A percentile compares a stretch with the other conserved stretches of the same genome.
Conservation (phyloP, 441 rosid species). For the Gossypium davidsonii region DNA sequence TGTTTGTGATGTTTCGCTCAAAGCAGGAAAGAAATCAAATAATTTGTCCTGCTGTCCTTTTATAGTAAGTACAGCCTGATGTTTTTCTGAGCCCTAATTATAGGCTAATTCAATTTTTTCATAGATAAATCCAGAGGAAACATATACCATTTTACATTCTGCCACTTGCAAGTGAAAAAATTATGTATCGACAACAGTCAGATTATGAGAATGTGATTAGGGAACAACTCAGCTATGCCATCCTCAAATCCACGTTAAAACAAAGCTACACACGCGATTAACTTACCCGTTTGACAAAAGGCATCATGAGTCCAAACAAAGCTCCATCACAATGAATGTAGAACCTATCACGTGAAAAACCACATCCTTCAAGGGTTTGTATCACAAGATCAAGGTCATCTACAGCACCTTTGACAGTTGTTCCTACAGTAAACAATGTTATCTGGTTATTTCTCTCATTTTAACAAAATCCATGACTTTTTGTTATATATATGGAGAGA, state of each 20-base stretch:
- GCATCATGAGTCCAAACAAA: constrained; percentile 93
- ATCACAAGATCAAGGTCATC: constrained; percentile 93
- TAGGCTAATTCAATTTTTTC: not conserved
- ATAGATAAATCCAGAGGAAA: not conserved
- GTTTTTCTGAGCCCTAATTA: not conserved
- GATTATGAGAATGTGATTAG: not conserved
- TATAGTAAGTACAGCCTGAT: too few species aligned
- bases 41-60: not conserved
- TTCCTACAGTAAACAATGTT: constrained; percentile 38
- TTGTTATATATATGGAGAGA: not conserved
- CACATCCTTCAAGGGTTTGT: constrained; percentile 71
- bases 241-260: not conserved
- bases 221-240: not conserved
- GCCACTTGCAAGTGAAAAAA: not conserved
- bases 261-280: not conserved
- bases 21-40: not conserved
- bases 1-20: not conserved
- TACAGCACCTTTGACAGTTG: constrained; percentile 93
- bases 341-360: constrained; percentile 58
- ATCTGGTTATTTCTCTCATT: constrained; percentile 5
- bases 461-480: not conserved
- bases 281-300: constrained; percentile 79
- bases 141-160: not conserved
- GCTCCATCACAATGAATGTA: constrained; percentile 97
- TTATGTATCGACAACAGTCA: not conserved